Percentiles rank a stretch among this genome's conserved stretches.
Evolutionary conservation across 169 alveolate genomes (phyloP).

Genomic region (Eimeria brunetti): DNA sequence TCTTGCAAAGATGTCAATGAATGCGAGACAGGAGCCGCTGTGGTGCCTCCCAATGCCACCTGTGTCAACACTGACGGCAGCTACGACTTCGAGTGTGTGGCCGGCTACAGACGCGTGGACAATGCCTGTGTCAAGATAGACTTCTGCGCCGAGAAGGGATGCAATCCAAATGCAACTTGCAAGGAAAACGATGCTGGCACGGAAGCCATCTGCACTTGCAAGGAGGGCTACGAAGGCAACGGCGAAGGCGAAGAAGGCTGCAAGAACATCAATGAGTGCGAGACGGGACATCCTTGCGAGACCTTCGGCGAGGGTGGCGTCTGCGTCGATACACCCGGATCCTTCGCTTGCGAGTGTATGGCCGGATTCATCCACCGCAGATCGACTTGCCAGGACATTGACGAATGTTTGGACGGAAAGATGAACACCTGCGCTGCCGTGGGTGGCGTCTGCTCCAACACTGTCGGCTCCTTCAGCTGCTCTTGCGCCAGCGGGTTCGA

Average conservation of each 20-base stretch:
- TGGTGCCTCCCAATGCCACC: constrained; percentile 22
- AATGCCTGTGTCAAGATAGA: constrained; percentile 71
- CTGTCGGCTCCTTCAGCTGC: constrained; percentile 82
- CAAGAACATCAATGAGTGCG: constrained; percentile 77
- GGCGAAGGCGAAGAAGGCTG: constrained; percentile 69
- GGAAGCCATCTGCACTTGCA: constrained; percentile 83
- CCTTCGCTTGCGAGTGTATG: constrained; percentile 81
- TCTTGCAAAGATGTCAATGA: constrained; percentile 69
- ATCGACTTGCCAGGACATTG: constrained; percentile 80
- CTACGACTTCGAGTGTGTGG: constrained; percentile 46
- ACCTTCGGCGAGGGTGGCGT: constrained; percentile 41
- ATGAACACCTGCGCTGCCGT: constrained; percentile 76
- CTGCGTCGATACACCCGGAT: constrained; percentile 83
- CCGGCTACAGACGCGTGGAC: constrained; percentile 47
- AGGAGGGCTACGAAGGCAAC: constrained; percentile 73
- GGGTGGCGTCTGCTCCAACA: constrained; percentile 82
- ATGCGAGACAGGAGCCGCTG: constrained; percentile 55
- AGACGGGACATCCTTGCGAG: not conserved
- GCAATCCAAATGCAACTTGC: constrained; percentile 71
- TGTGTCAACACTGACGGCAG: constrained; percentile 74
- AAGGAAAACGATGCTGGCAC: constrained; percentile 82
- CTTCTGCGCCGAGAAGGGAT: constrained; percentile 65
- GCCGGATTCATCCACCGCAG: constrained; percentile 67
- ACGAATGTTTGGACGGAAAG: constrained; percentile 81
- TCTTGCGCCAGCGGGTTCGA: constrained; percentile 81